Evolutionary conservation across 2,329 filamentous ascomycete species (phyloP), one percentile per base, ranked within the genome.

Genomic region (Ascochyta pisi): DNA sequence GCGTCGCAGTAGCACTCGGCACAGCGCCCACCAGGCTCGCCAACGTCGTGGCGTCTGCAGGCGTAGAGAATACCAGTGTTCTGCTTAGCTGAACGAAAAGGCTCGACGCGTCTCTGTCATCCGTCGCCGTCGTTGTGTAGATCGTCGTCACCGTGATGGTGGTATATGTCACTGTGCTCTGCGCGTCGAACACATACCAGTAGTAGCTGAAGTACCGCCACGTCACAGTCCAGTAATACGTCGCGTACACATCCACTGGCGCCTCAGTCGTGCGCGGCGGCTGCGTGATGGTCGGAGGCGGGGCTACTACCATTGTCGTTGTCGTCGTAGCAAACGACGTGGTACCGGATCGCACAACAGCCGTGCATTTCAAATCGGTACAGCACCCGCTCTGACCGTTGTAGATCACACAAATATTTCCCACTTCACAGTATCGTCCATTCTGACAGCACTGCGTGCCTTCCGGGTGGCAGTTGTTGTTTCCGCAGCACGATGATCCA

Each of bases 171-270:
- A 63, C 60, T 13, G 57, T 58, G 15, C 50, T 57, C 38, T 43
- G 52, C 6, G 58, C 44, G 8, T 44, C 39, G 27, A 54, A 54
- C 10, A 57, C 56, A 12, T 35, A 57, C 57, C 57, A 64, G 43
- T 57, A 64, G 50, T 57, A 63, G 19, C 49, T 56, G 23, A 48
- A 46, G 31, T 64, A 64, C 52, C 62, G 60, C 61, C 61, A 62
- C 23, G 55, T 60, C 19, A 64, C 59, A 8, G 61, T 64, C 61
- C 58, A 62, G 43, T 62, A 62, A 34, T 58, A 64, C 4, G 58
- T 57, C 6, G 50, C 45, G 42, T 51, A 55, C 7, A 13, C 43
- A 12, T 55, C 58, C 4, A 35, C 60, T 8, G 46, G 42, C 16
- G 47, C 37, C 31, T 43, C 26, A 1, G 54, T 60, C 8, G 58